Base-by-base conservation (phyloP, 2,329 filamentous ascomycete species). In the Cladosporium sp. region DNA sequence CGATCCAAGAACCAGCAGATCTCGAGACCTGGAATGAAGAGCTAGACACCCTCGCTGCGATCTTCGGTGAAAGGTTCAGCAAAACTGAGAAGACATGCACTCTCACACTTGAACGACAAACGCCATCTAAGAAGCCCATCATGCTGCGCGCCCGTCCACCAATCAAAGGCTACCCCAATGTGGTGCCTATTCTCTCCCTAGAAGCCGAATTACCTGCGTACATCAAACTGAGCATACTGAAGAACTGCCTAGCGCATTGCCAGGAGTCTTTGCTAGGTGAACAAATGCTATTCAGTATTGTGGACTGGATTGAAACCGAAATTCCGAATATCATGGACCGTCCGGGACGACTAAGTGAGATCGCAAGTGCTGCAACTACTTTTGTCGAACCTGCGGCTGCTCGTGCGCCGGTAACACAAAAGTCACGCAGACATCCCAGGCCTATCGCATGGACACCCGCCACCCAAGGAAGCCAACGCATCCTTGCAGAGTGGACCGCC, bases 231-330 rank as follows among this genome's bases (percentile, higher is more conserved):
- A 97, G 93, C 74, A 89, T 97, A 44, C 87, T 95, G 72, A 90
- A 92, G 71, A 89, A 91, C 77, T 88, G 90, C 1, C 81, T 97
- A 5, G 82, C 86, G 4, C 88, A 94, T 74, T 88, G 93, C 2
- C 82, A 87, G 59, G 85, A 88, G 59, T 87, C 88, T 32, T 84
- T 96, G 34, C 80, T 89, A 15, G 94, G 92, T 28, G 92, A 96
- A 74, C 91, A 92, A 47, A 97, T 96, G 90, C 86, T 97, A 14
- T 98, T 93, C 78, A 92, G 92, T 70, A 84, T 96, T 14, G 86
- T 94, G 62, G 93, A 97, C 78, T 98, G 94, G 93, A 80, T 98
- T 4, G 93, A 98, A 76, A 87, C 91, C 69, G 89, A 93, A 70
- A 88, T 96, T 68, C 90, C 92, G 66, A 80, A 80, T n/a, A 92